These are phyloP conservation scores for Turritis glabra DNA, from an alignment of 345 rosid genomes.

Conservation along the genomic window DNA sequence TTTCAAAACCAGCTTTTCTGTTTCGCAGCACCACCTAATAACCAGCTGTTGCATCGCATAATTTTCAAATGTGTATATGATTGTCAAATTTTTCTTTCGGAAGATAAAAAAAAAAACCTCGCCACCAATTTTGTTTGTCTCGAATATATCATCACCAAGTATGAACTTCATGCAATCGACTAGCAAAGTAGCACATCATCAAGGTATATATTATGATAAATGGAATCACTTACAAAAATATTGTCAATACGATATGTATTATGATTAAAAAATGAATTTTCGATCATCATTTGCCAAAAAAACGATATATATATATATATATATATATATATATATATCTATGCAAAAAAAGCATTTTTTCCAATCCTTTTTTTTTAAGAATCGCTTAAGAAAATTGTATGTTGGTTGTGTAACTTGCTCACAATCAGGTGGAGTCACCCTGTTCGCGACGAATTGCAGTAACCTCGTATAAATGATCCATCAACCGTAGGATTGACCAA, in stretches of 20 bases:
- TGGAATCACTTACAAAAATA: not conserved
- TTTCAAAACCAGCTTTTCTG: not conserved
- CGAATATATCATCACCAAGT: not conserved
- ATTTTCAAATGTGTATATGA: too few species aligned
- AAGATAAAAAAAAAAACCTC: too few species aligned
- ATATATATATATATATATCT: too few species aligned
- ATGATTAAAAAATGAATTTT: too few species aligned
- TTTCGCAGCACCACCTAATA: not conserved
- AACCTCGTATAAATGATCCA: too few species aligned
- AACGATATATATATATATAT: too few species aligned
- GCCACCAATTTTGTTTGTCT: too few species aligned
- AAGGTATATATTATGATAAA: not conserved
- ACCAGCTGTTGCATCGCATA: not conserved
- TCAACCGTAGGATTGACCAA: too few species aligned
- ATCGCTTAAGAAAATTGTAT: not conserved
- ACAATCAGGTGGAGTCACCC: not conserved
- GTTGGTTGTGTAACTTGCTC: not conserved
- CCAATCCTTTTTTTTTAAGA: too few species aligned
- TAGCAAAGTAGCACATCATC: not conserved
- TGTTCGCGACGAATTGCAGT: not conserved
- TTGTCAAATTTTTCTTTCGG: not conserved
- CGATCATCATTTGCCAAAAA: not conserved
- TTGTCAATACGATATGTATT: not conserved
- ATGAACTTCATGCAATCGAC: not conserved
- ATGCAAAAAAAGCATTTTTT: too few species aligned